Base-by-base conservation (phyloP, 2,329 filamentous ascomycete genomes). In the Graphium sp. region DNA sequence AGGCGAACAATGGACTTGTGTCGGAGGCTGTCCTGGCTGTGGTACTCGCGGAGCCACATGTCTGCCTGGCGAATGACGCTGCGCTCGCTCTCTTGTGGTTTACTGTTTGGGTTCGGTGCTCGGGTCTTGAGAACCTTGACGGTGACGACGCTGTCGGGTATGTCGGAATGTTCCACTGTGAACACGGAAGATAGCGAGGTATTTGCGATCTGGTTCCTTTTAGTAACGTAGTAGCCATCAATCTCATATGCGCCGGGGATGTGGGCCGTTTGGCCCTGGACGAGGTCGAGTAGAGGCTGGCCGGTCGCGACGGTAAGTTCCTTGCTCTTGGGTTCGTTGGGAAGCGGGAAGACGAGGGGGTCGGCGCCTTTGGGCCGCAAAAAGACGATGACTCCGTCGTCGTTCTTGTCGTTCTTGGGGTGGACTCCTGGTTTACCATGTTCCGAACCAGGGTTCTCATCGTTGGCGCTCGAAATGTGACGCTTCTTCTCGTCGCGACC, bases 51-150 rank as follows among this genome's bases (percentile, higher is more conserved):
- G 18, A 28, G 21, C 65, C 66, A 72, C 41, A 66, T 62, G 39
- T 71, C 62, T 23, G 66, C 65, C 40, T 72, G 66, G 2, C 58
- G 60, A 37, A 72, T 68, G 24, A 70, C 59, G 33, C 62, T 65
- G 31, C 58, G 56, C 40, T 66, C 65, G 29, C 55, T 54, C 13
- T 65, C 56, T 24, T 58, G 54, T 3, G 60, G 56, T 31, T 60
- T 62, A 24, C 53, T 43, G 28, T 52, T 46, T 4, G 51, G 36
- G 23, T 49, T 52, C 18, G 52, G 38, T 4, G 55, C 42, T 5
- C 56, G 48, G 2, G 66, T 71, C 46, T 69, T 70, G 36, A 72
- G 60, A 2, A 72, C 64, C 39, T 72, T 72, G 43, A 70, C 65
- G 2, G 65, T 70, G 32, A 71, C 63, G 30, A 68, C 57, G 13